A percentile compares a stretch with the other conserved stretches of the same genome.
Conservation (phyloP, 73 alveolate species). For the Stentor roeselii region DNA sequence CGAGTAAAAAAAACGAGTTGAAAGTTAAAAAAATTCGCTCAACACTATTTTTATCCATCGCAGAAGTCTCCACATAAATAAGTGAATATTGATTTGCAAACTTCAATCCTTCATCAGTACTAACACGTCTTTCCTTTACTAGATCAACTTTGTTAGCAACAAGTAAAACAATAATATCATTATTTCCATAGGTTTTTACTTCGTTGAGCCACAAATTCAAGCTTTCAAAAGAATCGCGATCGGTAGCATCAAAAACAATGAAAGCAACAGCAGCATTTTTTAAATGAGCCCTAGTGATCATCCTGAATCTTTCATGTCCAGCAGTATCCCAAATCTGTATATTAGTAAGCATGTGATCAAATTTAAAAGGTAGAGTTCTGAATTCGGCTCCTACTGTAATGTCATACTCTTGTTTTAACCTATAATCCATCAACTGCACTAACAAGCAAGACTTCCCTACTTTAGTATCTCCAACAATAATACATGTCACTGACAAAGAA, state of each 20-base stretch:
- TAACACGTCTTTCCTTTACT: slow-evolving; percentile 54
- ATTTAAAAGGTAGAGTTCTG: slow-evolving; percentile 34
- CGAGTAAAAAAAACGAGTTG: not conserved
- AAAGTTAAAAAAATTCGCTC: not conserved
- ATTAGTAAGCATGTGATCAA: slow-evolving; percentile 41
- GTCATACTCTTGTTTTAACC: slow-evolving; percentile 53
- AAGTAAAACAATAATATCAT: slow-evolving; percentile 58
- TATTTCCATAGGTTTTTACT: not conserved
- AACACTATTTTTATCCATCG: not conserved
- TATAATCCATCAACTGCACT: slow-evolving; percentile 38
- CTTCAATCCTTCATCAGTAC: slow-evolving; percentile 43
- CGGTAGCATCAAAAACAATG: slow-evolving; percentile 33
- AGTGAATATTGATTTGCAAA: slow-evolving; percentile 31
- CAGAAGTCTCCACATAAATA: slow-evolving; percentile 12
- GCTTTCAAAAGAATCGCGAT: slow-evolving; percentile 41
- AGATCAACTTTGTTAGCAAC: slow-evolving; percentile 88
- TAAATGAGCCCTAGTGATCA: slow-evolving; percentile 86
- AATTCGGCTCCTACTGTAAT: slow-evolving; percentile 75
- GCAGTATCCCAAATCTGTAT: slow-evolving; percentile 85
- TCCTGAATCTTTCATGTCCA: slow-evolving; percentile 90
- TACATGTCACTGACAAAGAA: not conserved
- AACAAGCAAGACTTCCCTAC: slow-evolving; percentile 70
- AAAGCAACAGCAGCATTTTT: slow-evolving; percentile 91
- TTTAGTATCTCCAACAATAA: slow-evolving; percentile 35
- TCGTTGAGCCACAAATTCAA: slow-evolving; percentile 38